Evolutionary conservation across 176 grass and related monocot species (phyloP), one percentile per base, ranked within the genome.

Genomic region (Cymbopogon citratus): DNA sequence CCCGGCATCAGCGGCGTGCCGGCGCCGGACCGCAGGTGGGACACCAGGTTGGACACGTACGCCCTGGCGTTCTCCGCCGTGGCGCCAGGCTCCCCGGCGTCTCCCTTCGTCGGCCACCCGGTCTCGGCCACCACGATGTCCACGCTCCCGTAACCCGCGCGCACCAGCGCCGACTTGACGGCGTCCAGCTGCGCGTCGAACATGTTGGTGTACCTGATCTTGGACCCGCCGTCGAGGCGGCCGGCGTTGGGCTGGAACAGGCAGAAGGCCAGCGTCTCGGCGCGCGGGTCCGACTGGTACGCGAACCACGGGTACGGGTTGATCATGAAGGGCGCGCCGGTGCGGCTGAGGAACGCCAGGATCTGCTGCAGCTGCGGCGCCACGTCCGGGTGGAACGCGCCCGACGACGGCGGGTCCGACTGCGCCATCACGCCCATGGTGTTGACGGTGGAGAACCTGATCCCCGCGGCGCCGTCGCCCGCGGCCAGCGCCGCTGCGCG

Each of bases 291-390:
- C 12, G 86, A 67, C 73, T 90, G 95, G 87, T 98, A 98, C 25
- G 95, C 95, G 87, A 98, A 98, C 88, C 87, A 98, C 31, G 95
- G 95, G 84, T 98, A 98, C 15, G 95, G 95, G 67, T 98, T 98
- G 34, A 98, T 82, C 95, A 98, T 98, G 86, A 98, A 95, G 3
- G 95, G 95, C 43, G 87, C 81, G 77, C 77, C 44, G 33, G 95
- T 98, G 14, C 54, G 65, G 81, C 88, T 87, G 12, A 98, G 92
- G 90, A 98, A 95, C 0, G 24, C 78, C 63, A 98, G 82, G 69
- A 95, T 89, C 43, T 80, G 69, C 74, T 86, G 82, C 64, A 98
- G 88, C 78, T 87, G 81, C 7, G 92, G 60, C 12, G 88, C n/a
- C 18, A 93, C 38, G 11, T 94, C 88, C 12, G 82, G 25, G 84